These are phyloP conservation scores for Ensete ventricosum DNA, from an alignment of 176 grass and related monocot genomes.

Conservation along the genomic window DNA sequence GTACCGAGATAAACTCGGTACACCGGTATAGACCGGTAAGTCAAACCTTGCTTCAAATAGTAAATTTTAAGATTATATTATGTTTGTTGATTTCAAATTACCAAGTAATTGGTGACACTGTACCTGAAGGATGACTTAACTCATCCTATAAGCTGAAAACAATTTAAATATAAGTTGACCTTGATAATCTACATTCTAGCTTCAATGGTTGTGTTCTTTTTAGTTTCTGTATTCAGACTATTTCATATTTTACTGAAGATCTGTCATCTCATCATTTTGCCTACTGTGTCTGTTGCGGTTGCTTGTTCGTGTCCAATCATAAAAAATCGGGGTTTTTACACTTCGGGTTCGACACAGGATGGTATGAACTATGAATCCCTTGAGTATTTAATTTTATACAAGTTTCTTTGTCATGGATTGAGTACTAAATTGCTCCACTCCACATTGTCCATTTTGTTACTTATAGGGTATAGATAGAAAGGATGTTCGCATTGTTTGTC, in stretches of 20 bases:
- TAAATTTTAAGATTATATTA: too few species aligned
- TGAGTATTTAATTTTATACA: neutral
- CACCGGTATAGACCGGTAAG: too few species aligned
- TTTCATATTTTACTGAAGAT: neutral
- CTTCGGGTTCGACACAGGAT: constrained; percentile 33
- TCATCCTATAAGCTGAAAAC: too few species aligned
- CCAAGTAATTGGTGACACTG: too few species aligned
- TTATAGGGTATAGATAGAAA: constrained; percentile 95
- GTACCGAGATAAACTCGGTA: too few species aligned
- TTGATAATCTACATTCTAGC: neutral
- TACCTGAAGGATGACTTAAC: too few species aligned
- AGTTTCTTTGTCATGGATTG: neutral
- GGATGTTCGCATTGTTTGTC: constrained; percentile 89
- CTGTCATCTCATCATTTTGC: neutral
- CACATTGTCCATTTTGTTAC: constrained; percentile 17
- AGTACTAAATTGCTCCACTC: constrained; percentile 15
- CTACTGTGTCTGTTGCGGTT: neutral
- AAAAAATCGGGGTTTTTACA: constrained; percentile 6
- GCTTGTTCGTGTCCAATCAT: constrained; percentile 2
- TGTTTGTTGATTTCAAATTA: too few species aligned
- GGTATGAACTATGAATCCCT: constrained; percentile 34
- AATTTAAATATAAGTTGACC: too few species aligned
- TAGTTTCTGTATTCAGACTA: neutral
- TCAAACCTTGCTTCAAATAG: too few species aligned
- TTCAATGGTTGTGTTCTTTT: neutral